Percentiles rank a stretch among this genome's conserved stretches.
These are phyloP conservation scores for Amanita muscaria DNA, from an alignment of 768 basidiomycete genomes.

Conservation along the genomic window DNA sequence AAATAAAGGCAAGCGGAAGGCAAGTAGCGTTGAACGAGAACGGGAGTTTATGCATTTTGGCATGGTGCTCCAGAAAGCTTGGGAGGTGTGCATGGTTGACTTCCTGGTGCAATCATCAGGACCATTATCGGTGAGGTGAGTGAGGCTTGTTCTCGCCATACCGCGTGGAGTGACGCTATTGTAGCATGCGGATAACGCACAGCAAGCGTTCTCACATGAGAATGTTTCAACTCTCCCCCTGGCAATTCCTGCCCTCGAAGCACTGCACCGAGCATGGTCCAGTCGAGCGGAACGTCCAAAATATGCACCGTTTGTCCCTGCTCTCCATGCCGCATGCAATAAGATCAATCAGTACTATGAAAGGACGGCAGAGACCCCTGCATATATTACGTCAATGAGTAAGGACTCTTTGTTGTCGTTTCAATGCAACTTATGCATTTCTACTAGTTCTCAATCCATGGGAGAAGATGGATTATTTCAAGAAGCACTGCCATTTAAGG, in stretches of 20 bases:
- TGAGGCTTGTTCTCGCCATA: no score
- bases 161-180: no score
- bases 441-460: not conserved
- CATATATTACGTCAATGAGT: no score
- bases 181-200: slow-evolving; percentile 23
- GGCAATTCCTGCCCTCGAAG: slow-evolving; percentile 25
- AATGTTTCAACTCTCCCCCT: slow-evolving; percentile 17
- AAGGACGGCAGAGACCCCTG: slow-evolving; percentile 14
- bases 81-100: slow-evolving; percentile 89
- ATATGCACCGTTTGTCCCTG: slow-evolving; percentile 15
- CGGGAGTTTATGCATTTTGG: slow-evolving; percentile 39
- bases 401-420: slow-evolving; percentile 13
- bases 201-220: slow-evolving; percentile 26
- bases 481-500: slow-evolving; percentile 47
- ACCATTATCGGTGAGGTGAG: slow-evolving; percentile 65
- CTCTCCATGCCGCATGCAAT: slow-evolving; percentile 15
- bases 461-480: not conserved
- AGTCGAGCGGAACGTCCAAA: slow-evolving; percentile 4
- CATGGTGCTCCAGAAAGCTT: slow-evolving; percentile 59
- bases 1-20: slow-evolving; percentile 20
- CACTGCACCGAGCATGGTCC: slow-evolving; percentile 21
- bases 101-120: slow-evolving; percentile 68
- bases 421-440: slow-evolving; percentile 19
- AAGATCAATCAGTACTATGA: slow-evolving; percentile 24
- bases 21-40: slow-evolving; percentile 13